Percentiles rank a stretch among this genome's conserved stretches.
Evolutionary conservation across 768 basidiomycete species (phyloP).

Genomic region (Podaxis carcinomalis): DNA sequence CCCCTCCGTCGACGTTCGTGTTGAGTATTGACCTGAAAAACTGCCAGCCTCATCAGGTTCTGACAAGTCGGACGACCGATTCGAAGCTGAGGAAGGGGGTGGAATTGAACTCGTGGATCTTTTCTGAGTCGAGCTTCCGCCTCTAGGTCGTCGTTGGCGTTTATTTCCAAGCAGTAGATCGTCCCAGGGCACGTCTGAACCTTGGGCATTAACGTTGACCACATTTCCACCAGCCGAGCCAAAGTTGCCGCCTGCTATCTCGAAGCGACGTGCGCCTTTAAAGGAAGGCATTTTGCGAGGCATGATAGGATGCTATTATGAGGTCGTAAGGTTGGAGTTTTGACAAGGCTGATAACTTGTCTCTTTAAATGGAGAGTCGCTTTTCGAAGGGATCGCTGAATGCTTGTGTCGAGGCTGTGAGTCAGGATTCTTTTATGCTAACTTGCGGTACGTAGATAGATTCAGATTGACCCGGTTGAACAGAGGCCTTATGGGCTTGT

Average conservation of each 20-base stretch:
- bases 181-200: no score
- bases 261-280: not conserved
- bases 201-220: not conserved
- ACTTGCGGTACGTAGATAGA: no score
- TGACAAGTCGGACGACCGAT: not conserved
- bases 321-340: not conserved
- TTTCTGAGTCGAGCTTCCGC: not conserved
- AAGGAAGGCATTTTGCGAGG: not conserved
- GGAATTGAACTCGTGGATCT: not conserved
- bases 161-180: not conserved
- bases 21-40: not conserved
- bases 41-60: not conserved
- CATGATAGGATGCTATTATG: not conserved
- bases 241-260: not conserved
- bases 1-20: no score
- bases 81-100: not conserved
- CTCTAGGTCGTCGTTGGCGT: not conserved
- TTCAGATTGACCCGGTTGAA: no score
- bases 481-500: no score
- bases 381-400: no score
- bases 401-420: no score
- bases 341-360: no score
- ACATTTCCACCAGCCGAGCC: not conserved
- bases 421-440: no score
- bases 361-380: no score